A percentile compares a stretch with the other conserved stretches of the same genome.
Evolutionary conservation across 768 basidiomycete species (phyloP).

Genomic region (Fibroporia radiculosa): DNA sequence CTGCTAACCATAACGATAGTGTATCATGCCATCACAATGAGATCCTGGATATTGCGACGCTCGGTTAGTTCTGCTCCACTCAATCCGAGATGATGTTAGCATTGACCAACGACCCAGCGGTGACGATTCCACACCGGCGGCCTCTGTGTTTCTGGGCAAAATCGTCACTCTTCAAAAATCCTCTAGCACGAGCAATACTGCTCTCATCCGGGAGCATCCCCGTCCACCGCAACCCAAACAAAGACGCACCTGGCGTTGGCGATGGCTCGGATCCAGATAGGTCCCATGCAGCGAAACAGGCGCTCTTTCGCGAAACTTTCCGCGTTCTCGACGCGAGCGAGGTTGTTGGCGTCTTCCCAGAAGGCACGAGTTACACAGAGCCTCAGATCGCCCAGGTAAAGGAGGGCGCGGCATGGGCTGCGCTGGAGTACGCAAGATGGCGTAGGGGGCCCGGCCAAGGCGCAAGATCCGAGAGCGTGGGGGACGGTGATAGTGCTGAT

Average conservation of each 20-base stretch:
- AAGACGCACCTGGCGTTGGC: neutral
- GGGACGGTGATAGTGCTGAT: constrained; percentile 25
- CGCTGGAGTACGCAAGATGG: constrained; percentile 86
- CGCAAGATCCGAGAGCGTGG: constrained; percentile 29
- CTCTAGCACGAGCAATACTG: constrained; percentile 63
- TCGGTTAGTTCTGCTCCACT: constrained; percentile 49
- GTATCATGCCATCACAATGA: constrained; percentile 71
- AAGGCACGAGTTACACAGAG: constrained; percentile 90
- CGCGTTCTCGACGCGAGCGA: constrained; percentile 71
- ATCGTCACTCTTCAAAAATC: constrained; percentile 78
- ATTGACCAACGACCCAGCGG: constrained; percentile 46
- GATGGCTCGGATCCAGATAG: neutral
- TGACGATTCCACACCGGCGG: constrained; percentile 72
- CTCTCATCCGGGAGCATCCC: constrained; percentile 92
- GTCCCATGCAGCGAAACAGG: constrained; percentile 38
- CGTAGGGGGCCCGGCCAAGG: constrained; percentile 45
- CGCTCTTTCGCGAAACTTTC: constrained; percentile 83
- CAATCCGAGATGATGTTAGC: neutral
- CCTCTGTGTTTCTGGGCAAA: constrained; percentile 93
- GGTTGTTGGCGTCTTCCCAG: constrained; percentile 89
- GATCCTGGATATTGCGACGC: constrained; percentile 79
- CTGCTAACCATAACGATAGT: constrained; percentile 1
- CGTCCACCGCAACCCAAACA: constrained; percentile 67
- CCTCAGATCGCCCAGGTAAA: constrained; percentile 86
- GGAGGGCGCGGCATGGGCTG: constrained; percentile 91